Evolutionary conservation across 116 monocot species (phyloP).

Genomic region (Iris pallida): DNA sequence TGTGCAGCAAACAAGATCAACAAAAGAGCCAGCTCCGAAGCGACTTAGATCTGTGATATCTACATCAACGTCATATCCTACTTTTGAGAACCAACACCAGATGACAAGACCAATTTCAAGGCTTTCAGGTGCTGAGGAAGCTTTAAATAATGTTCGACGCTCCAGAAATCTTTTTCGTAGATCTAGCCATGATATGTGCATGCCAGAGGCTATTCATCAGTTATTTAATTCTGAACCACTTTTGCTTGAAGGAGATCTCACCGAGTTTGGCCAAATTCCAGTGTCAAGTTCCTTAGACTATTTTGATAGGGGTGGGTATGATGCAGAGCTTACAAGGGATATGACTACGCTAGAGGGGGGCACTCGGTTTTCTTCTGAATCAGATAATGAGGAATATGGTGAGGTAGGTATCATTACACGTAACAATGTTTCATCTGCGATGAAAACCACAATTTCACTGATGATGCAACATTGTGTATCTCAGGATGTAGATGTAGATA

Average conservation of each 20-base stretch:
- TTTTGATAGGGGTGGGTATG: conserved; percentile 29
- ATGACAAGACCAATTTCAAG: conserved; percentile 2
- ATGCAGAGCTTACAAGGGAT: conserved; percentile 20
- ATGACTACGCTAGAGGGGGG: conserved; percentile 19
- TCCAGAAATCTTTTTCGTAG: conserved; percentile 57
- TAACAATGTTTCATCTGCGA: conserved; percentile 18
- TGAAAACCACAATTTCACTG: conserved; percentile 21
- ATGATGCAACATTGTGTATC: conserved; percentile 37
- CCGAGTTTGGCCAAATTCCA: conserved; percentile 28
- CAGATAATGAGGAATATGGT: conserved; percentile 40
- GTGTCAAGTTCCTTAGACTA: conserved; percentile 10
- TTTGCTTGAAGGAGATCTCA: conserved; percentile 20
- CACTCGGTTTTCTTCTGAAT: conserved; percentile 26
- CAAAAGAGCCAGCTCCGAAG: conserved; percentile 18
- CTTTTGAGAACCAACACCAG: background rate
- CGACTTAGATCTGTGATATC: conserved; percentile 21
- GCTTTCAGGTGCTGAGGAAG: background rate
- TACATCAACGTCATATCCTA: conserved; percentile 4
- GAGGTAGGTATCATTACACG: conserved; percentile 10
- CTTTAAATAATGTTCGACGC: background rate
- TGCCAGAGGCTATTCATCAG: conserved; percentile 8
- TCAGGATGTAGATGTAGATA: conserved; percentile 26
- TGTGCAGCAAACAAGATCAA: conserved; percentile 2
- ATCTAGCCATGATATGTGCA: conserved; percentile 20
- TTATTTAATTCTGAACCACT: conserved; percentile 18